These are phyloP conservation scores for Gryganskiella cystojenkinii DNA, from an alignment of 192 early-diverging fungal genomes.

Conservation along the genomic window DNA sequence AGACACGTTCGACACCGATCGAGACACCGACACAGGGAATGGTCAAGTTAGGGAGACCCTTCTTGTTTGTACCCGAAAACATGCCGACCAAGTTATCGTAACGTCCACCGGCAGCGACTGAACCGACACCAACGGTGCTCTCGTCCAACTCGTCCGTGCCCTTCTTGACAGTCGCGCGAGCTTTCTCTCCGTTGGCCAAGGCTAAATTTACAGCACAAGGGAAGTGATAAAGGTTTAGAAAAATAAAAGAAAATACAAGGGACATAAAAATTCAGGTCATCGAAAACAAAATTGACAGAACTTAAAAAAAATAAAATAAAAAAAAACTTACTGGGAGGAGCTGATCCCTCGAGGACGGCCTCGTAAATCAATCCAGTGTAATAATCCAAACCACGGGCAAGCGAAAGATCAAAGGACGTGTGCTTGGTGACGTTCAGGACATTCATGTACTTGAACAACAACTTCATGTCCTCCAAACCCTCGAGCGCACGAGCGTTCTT, in stretches of 20 bases:
- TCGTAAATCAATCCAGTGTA: constrained; percentile 99
- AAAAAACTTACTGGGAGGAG: constrained; percentile 59
- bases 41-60: constrained; percentile 65
- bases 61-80: constrained; percentile 80
- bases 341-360: constrained; percentile 76
- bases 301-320: neutral
- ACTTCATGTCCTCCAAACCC: constrained; percentile 88
- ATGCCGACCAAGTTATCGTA: constrained; percentile 98
- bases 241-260: neutral
- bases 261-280: constrained; percentile 27
- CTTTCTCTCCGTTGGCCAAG: constrained; percentile 55
- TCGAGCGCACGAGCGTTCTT: constrained; percentile 74
- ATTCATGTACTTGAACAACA: constrained; percentile 88
- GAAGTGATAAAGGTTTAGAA: neutral
- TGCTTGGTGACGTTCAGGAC: constrained; percentile 76
- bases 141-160: constrained; percentile 76
- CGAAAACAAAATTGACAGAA: too few relatives aligned
- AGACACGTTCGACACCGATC: constrained; percentile 97
- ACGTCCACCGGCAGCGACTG: constrained; percentile 96
- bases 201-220: constrained; percentile 21
- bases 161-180: constrained; percentile 56
- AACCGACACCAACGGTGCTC: constrained; percentile 87
- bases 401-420: constrained; percentile 92
- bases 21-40: constrained; percentile 97
- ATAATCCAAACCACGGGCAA: constrained; percentile 98